phyloP scores from a whole-genome alignment of 2,329 filamentous ascomycete species.

The Alternaria hordeiaustralica region DNA sequence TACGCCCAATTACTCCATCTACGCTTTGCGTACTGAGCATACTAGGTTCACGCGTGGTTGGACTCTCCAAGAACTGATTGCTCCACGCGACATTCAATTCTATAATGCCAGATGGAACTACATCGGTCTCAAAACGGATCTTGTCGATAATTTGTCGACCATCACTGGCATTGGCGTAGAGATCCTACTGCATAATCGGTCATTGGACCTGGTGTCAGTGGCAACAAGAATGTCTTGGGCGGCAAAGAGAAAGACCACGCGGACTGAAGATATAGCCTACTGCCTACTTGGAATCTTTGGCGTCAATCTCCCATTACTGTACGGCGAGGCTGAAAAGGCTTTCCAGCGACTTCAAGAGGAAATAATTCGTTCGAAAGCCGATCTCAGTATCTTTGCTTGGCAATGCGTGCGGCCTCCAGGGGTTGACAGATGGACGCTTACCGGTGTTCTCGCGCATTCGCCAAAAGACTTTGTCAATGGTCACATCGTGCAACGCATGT shows the following conservation, averaged over 20 bases:
- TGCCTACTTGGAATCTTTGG: not conserved
- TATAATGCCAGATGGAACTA: not conserved
- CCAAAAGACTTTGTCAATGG: not conserved
- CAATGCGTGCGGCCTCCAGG: not conserved
- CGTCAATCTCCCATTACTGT: not conserved
- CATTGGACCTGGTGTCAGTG: not conserved
- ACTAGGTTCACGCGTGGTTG: constrained; percentile 1
- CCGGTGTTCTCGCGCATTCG: not conserved
- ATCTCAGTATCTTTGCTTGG: constrained; percentile 2
- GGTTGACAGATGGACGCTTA: not conserved
- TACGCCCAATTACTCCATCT: not conserved
- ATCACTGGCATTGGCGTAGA: not conserved
- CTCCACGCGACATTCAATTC: not conserved
- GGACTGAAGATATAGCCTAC: not conserved
- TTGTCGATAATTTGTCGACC: not conserved
- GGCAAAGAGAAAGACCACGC: not conserved
- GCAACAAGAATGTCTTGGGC: constrained; percentile 4
- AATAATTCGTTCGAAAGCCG: not conserved
- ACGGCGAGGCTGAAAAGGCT: not conserved
- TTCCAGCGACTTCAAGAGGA: constrained; percentile 1
- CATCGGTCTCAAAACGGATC: not conserved
- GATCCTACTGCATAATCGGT: not conserved
- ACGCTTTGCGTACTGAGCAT: not conserved
- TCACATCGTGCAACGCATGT: not conserved
- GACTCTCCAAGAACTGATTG: constrained; percentile 1